Percentiles rank a stretch among this genome's conserved stretches.
Evolutionary conservation across 1,139 yeast genomes (phyloP).

Genomic region (Nadsonia starkeyi-henricii): DNA sequence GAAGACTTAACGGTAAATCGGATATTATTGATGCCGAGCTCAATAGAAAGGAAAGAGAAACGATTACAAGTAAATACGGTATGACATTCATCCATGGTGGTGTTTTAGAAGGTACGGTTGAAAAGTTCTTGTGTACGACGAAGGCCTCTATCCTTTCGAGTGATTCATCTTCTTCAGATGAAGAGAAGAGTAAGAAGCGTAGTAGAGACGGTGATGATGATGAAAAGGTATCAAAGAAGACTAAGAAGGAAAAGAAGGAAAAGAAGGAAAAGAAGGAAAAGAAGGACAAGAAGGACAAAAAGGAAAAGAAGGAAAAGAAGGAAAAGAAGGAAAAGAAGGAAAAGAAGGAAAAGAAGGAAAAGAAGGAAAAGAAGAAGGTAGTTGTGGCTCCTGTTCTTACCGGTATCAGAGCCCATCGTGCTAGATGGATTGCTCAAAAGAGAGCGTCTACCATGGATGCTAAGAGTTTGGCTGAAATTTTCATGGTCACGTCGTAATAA

Average conservation of each 20-base stretch:
- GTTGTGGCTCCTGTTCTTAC: conserved; percentile 25
- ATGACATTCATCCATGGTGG: conserved; percentile 79
- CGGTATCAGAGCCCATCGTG: conserved; percentile 64
- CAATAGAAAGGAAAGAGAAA: conserved; percentile 18
- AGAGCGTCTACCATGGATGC: conserved; percentile 84
- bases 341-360: conserved; percentile 18
- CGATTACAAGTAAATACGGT: conserved; percentile 69
- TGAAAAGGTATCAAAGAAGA: conserved; percentile 16
- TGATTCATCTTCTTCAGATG: conserved; percentile 13
- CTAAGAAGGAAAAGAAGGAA: conserved; percentile 19
- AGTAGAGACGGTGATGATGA: conserved; percentile 18
- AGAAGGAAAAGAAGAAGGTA: conserved; percentile 17
- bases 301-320: conserved; percentile 17
- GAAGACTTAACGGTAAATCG: conserved; percentile 45
- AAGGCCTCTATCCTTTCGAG: conserved; percentile 11
- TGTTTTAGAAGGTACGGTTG: conserved; percentile 73
- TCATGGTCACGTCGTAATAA: conserved; percentile 43
- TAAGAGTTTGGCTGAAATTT: conserved; percentile 78
- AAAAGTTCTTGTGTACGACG: conserved; percentile 25
- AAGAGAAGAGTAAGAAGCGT: conserved; percentile 37
- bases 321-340: conserved; percentile 12
- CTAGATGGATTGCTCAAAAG: conserved; percentile 78
- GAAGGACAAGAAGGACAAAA: conserved; percentile 15
- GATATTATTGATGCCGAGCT: conserved; percentile 20
- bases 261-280: conserved; percentile 21